These are phyloP conservation scores for Somion occarium DNA, from an alignment of 1,284 basidiomycete species.

Conservation along the genomic window DNA sequence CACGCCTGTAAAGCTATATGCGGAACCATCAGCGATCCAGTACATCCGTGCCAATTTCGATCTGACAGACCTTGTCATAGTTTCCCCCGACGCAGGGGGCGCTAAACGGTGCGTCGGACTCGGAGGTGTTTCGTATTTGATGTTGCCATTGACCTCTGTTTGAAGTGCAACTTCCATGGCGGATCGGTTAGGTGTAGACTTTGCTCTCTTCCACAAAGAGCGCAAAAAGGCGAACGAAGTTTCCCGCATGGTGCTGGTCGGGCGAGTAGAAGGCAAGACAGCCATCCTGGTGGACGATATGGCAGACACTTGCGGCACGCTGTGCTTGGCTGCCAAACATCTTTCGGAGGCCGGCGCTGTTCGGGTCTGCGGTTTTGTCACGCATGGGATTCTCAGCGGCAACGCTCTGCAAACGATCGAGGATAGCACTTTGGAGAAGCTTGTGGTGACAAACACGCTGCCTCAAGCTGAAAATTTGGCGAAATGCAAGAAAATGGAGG, in stretches of 20 bases:
- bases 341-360: conserved; percentile 88
- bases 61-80: conserved; percentile 87
- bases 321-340: conserved; percentile 89
- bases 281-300: conserved; percentile 99
- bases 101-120: conserved; percentile 78
- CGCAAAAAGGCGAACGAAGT: conserved; percentile 99
- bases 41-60: conserved; percentile 94
- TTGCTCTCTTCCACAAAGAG: conserved; percentile 99
- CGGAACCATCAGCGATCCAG: conserved; percentile 94
- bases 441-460: conserved; percentile 98
- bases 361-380: conserved; percentile 90
- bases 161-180: conserved; percentile 94
- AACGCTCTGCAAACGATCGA: conserved; percentile 75
- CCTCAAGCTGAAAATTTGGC: conserved; percentile 82
- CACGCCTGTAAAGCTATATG: conserved; percentile 69
- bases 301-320: conserved; percentile 99
- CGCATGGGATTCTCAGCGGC: conserved; percentile 94
- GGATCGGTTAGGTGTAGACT: conserved; percentile 94
- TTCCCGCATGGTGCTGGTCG: conserved; percentile 98
- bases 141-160: neutral
- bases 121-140: neutral
- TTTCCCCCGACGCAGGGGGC: conserved; percentile 97
- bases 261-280: conserved; percentile 88
- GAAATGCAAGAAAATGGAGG: conserved; percentile 85
- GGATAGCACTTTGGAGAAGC: conserved; percentile 82